Evolutionary conservation across 176 grass and related monocot genomes (phyloP).

Genomic region (Dendrocalamus sinicus): DNA sequence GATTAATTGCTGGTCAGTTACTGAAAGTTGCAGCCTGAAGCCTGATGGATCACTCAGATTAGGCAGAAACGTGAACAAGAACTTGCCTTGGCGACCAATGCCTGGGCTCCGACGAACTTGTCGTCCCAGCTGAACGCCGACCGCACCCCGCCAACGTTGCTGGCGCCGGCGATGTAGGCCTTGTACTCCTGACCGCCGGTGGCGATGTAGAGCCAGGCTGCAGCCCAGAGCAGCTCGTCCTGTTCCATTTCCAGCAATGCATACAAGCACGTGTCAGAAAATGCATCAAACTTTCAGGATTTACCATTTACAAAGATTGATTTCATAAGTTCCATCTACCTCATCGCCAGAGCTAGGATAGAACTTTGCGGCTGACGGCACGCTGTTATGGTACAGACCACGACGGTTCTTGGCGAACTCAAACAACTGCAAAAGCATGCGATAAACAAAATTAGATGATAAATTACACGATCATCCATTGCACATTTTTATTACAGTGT

Average conservation of each 20-base stretch:
- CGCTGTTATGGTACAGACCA: slow-evolving; percentile 71
- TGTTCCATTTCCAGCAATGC: slow-evolving; percentile 19
- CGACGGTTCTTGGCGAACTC: slow-evolving; percentile 65
- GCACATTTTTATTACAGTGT: not conserved
- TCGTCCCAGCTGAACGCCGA: slow-evolving; percentile 63
- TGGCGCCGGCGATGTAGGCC: slow-evolving; percentile 36
- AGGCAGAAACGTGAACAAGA: not conserved
- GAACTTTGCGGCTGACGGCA: slow-evolving; percentile 47
- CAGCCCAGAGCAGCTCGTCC: slow-evolving; percentile 85
- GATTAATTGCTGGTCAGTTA: not conserved
- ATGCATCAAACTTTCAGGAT: too few species aligned
- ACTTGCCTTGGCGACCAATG: slow-evolving; percentile 71
- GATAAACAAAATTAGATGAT: slow-evolving; percentile 7
- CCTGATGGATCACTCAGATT: not conserved
- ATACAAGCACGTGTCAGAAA: too few species aligned
- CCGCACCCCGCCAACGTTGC: slow-evolving; percentile 46
- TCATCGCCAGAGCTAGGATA: slow-evolving; percentile 77
- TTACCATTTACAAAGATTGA: not conserved
- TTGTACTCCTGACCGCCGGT: slow-evolving; percentile 57
- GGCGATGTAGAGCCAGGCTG: slow-evolving; percentile 68
- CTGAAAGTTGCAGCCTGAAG: not conserved
- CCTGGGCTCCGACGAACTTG: slow-evolving; percentile 75
- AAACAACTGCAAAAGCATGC: slow-evolving; percentile 52
- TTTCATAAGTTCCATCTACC: slow-evolving; percentile 20
- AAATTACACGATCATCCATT: not conserved